Evolutionary conservation across 306 rosid genomes (phyloP).

Genomic region (Corylus heterophylla): DNA sequence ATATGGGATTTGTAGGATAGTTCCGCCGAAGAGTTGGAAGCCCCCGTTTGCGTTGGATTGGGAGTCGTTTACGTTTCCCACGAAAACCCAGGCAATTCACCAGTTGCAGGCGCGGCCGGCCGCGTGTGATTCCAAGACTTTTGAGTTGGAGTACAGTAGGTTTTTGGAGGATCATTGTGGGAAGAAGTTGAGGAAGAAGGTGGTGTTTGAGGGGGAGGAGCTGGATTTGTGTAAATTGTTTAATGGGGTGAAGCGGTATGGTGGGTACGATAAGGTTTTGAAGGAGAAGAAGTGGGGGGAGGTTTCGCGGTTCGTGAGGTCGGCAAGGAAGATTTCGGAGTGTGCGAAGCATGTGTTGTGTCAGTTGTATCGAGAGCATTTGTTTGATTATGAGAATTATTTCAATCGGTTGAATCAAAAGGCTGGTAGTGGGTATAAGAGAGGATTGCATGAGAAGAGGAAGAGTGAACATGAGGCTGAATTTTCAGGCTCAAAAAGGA

Average conservation of each 20-base stretch:
- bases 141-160: slow-evolving; percentile 86
- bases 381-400: slow-evolving; percentile 72
- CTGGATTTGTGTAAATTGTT: slow-evolving; percentile 83
- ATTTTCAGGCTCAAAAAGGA: slow-evolving; percentile 51
- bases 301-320: slow-evolving; percentile 67
- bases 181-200: slow-evolving; percentile 67
- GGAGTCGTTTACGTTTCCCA: slow-evolving; percentile 69
- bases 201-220: slow-evolving; percentile 82
- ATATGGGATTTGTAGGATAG: slow-evolving; percentile 91
- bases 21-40: slow-evolving; percentile 82
- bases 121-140: slow-evolving; percentile 71
- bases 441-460: slow-evolving; percentile 44
- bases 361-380: slow-evolving; percentile 80
- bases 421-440: slow-evolving; percentile 40
- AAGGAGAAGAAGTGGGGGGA: slow-evolving; percentile 91
- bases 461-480: slow-evolving; percentile 38
- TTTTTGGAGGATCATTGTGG: slow-evolving; percentile 62
- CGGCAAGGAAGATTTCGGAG: slow-evolving; percentile 55
- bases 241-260: slow-evolving; percentile 81
- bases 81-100: slow-evolving; percentile 89
- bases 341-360: slow-evolving; percentile 86
- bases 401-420: slow-evolving; percentile 54
- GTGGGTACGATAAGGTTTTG: slow-evolving; percentile 76
- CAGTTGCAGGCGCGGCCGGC: slow-evolving; percentile 88
- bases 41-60: slow-evolving; percentile 88